A percentile compares a stretch with the other conserved stretches of the same genome.
Conservation (phyloP, 1,284 basidiomycete species). For the Hymenochaete sp. region DNA sequence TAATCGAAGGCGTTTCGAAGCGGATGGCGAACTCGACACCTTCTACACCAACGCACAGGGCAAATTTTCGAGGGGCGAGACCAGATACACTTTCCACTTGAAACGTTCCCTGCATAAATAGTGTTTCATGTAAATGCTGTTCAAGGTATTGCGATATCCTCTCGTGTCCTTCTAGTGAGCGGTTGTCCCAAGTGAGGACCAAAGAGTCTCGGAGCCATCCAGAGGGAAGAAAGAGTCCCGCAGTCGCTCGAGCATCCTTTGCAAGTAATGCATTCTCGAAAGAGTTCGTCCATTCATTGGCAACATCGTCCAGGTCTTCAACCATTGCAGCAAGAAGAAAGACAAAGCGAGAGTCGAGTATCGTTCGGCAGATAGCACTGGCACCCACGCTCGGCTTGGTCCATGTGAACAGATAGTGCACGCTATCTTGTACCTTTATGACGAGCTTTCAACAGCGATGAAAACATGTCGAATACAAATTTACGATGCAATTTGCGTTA, state of each 20-base stretch:
- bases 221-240: slow-evolving; percentile 24
- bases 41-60: slow-evolving; percentile 18
- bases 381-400: too few species aligned
- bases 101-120: slow-evolving; percentile 23
- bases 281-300: background rate
- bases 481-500: too few species aligned
- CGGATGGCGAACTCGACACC: slow-evolving; percentile 31
- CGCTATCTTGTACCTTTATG: too few species aligned
- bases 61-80: slow-evolving; percentile 24
- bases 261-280: slow-evolving; percentile 17
- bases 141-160: slow-evolving; percentile 26
- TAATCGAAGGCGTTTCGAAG: slow-evolving; percentile 32
- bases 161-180: slow-evolving; percentile 26
- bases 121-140: slow-evolving; percentile 20
- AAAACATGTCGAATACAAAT: too few species aligned
- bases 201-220: slow-evolving; percentile 33
- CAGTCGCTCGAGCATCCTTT: slow-evolving; percentile 20
- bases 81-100: slow-evolving; percentile 25
- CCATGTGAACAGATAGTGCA: too few species aligned
- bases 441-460: too few species aligned
- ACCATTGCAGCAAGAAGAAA: too few species aligned
- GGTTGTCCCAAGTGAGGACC: slow-evolving; percentile 31
- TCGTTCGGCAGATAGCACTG: too few species aligned
- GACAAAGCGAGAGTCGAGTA: too few species aligned
- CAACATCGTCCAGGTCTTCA: too few species aligned